A percentile compares a stretch with the other conserved stretches of the same genome.
Conservation (phyloP, 1,139 yeast genomes). For the Pichia sp. region DNA sequence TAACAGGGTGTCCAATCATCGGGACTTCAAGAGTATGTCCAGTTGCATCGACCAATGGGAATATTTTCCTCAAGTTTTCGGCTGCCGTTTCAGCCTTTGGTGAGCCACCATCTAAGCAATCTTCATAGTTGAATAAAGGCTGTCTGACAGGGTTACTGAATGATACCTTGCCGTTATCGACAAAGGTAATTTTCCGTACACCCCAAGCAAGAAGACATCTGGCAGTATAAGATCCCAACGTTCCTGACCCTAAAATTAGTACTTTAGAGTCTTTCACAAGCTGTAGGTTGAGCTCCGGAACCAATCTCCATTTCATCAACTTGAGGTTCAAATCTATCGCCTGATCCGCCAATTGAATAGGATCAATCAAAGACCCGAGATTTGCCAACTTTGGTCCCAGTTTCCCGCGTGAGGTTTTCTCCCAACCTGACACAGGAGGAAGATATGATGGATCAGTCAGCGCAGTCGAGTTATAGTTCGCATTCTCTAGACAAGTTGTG, state of each 20-base stretch:
- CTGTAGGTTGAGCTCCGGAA: slow-evolving; percentile 74
- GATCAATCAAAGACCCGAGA: slow-evolving; percentile 74
- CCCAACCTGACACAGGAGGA: slow-evolving; percentile 76
- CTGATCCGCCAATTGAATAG: slow-evolving; percentile 76
- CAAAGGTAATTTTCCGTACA: slow-evolving; percentile 73
- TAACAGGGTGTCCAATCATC: slow-evolving; percentile 89
- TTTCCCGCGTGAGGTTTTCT: slow-evolving; percentile 66
- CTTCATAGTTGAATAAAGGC: slow-evolving; percentile 72
- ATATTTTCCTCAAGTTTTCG: slow-evolving; percentile 59
- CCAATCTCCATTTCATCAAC: slow-evolving; percentile 95
- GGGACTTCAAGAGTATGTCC: slow-evolving; percentile 77
- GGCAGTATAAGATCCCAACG: slow-evolving; percentile 88
- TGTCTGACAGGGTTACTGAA: slow-evolving; percentile 95
- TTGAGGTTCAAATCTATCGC: slow-evolving; percentile 87
- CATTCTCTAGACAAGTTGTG: slow-evolving; percentile 20
- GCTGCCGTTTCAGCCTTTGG: slow-evolving; percentile 79
- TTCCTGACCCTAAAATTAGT: slow-evolving; percentile 89
- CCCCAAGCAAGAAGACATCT: slow-evolving; percentile 94
- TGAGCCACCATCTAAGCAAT: slow-evolving; percentile 69
- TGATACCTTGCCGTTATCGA: slow-evolving; percentile 84
- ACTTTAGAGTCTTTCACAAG: slow-evolving; percentile 56
- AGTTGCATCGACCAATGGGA: slow-evolving; percentile 64
- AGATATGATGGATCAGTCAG: slow-evolving; percentile 8
- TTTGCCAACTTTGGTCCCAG: slow-evolving; percentile 81
- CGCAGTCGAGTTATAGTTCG: background rate